Evolutionary conservation across 1,139 yeast species (phyloP).

Genomic region (Candida labiduridarum): DNA sequence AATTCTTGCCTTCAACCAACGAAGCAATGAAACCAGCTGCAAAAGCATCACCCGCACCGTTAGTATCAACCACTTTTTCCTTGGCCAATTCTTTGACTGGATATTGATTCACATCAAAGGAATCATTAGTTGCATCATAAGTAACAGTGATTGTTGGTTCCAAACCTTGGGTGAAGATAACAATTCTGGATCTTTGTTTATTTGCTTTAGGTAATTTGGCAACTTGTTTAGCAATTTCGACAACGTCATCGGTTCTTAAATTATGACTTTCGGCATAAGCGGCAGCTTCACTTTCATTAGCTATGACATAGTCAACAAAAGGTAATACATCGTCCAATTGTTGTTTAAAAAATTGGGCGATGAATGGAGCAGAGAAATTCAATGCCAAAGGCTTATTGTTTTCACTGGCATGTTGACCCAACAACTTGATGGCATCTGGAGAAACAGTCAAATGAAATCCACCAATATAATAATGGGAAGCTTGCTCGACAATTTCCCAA

Average conservation of each 20-base stretch:
- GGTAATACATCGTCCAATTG: slow-evolving; percentile 80
- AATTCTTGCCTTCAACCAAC: slow-evolving; percentile 69
- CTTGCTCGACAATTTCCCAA: slow-evolving; percentile 84
- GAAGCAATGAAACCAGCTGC: slow-evolving; percentile 98
- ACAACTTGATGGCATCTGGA: slow-evolving; percentile 86
- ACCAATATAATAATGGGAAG: slow-evolving; percentile 86
- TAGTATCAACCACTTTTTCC: slow-evolving; percentile 80
- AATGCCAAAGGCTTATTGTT: slow-evolving; percentile 80
- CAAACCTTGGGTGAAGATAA: slow-evolving; percentile 89
- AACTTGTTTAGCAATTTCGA: slow-evolving; percentile 77
- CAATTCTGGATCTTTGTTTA: slow-evolving; percentile 72
- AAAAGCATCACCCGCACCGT: slow-evolving; percentile 99
- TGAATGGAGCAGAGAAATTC: slow-evolving; percentile 96
- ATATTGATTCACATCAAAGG: slow-evolving; percentile 51
- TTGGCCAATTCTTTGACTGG: slow-evolving; percentile 73
- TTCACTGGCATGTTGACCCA: slow-evolving; percentile 91
- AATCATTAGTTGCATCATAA: slow-evolving; percentile 48
- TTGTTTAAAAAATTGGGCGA: slow-evolving; percentile 93
- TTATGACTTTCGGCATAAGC: slow-evolving; percentile 88
- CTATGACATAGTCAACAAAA: slow-evolving; percentile 89
- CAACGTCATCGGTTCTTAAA: slow-evolving; percentile 56
- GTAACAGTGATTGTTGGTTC: slow-evolving; percentile 83
- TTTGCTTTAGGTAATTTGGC: slow-evolving; percentile 81
- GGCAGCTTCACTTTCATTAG: slow-evolving; percentile 97
- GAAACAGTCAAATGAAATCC: slow-evolving; percentile 98